A percentile compares a stretch with the other conserved stretches of the same genome.
These are phyloP conservation scores for Colletotrichum tropicicola DNA, from an alignment of 2,329 filamentous ascomycete genomes.

Conservation along the genomic window DNA sequence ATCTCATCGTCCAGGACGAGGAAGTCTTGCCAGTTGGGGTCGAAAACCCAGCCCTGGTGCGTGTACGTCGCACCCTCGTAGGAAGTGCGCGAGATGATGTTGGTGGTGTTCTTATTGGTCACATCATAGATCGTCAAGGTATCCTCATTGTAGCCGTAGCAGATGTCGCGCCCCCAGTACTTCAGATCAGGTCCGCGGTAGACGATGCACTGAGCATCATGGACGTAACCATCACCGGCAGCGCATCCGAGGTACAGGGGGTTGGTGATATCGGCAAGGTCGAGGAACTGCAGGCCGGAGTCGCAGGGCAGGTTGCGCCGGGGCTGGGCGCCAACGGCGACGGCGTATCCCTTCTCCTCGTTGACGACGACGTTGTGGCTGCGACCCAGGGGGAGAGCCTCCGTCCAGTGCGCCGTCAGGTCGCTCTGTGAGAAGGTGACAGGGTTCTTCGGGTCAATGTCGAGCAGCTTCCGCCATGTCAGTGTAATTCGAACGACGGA, in stretches of 20 bases:
- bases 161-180: constrained; percentile 60
- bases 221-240: constrained; percentile 64
- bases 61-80: constrained; percentile 66
- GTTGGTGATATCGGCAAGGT: constrained; percentile 61
- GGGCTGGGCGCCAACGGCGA: constrained; percentile 53
- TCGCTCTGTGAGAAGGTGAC: constrained; percentile 39
- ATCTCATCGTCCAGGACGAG: constrained; percentile 62
- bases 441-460: constrained; percentile 47
- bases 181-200: constrained; percentile 59
- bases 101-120: constrained; percentile 54
- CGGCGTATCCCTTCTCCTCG: constrained; percentile 53
- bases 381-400: constrained; percentile 44
- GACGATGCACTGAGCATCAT: constrained; percentile 68
- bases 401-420: constrained; percentile 40
- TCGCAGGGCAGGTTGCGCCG: constrained; percentile 49
- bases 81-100: constrained; percentile 59
- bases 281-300: constrained; percentile 65
- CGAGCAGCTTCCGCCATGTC: constrained; percentile 41
- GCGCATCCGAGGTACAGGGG: constrained; percentile 64
- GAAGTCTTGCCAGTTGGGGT: constrained; percentile 52
- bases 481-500: neutral
- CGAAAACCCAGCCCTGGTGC: constrained; percentile 65
- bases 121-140: constrained; percentile 62
- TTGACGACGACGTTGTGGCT: constrained; percentile 58
- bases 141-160: constrained; percentile 65